Percentiles rank a stretch among this genome's conserved stretches.
phyloP scores from a whole-genome alignment of 1,284 basidiomycete genomes.

The Rhodotorula sp. region DNA sequence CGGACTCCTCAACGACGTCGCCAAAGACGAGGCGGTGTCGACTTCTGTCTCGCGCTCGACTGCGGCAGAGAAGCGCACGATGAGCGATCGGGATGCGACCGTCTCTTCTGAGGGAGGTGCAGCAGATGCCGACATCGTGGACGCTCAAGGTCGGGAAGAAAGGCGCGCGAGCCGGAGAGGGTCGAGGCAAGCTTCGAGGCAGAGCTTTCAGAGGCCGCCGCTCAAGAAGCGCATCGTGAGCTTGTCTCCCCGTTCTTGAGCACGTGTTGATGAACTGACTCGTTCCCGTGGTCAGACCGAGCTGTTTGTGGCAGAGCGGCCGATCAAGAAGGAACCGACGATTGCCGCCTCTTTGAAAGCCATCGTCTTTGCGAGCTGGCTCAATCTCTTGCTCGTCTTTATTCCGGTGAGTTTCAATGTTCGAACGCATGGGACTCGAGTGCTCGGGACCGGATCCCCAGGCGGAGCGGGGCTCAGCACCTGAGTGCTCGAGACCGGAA shows the following conservation, averaged over 20 bases:
- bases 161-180: neutral
- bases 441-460: neutral
- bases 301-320: constrained; percentile 50
- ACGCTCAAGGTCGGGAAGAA: constrained; percentile 1
- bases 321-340: constrained; percentile 51
- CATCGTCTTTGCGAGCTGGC: constrained; percentile 50
- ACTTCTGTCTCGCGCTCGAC: constrained; percentile 12
- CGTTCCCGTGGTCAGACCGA: constrained; percentile 47
- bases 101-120: neutral
- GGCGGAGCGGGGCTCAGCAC: no score
- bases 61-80: constrained; percentile 12
- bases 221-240: constrained; percentile 11
- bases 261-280: neutral
- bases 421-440: no score
- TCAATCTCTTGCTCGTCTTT: constrained; percentile 54
- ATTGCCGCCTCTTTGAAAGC: constrained; percentile 47
- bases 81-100: neutral
- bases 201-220: constrained; percentile 11
- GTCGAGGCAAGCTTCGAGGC: constrained; percentile 8
- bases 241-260: neutral
- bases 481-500: no score
- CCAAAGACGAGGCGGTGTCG: constrained; percentile 8
- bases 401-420: constrained; percentile 47
- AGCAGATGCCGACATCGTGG: neutral
- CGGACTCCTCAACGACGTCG: neutral